A percentile compares a stretch with the other conserved stretches of the same genome.
These are phyloP conservation scores for Cryphonectria japonica DNA, from an alignment of 2,329 filamentous ascomycete species.

Conservation along the genomic window DNA sequence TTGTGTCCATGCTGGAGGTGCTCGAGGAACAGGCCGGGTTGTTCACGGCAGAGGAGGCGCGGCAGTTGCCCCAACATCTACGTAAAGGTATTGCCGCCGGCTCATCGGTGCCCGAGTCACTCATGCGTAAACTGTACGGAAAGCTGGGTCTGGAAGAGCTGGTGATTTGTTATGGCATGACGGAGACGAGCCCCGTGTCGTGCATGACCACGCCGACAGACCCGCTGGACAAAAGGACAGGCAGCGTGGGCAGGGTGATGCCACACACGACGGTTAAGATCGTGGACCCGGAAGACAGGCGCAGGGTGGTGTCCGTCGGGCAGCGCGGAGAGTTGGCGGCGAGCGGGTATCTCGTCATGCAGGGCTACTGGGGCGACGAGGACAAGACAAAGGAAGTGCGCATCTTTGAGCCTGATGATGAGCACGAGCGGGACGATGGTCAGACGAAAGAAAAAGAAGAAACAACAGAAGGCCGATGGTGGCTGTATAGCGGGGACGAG, in stretches of 20 bases:
- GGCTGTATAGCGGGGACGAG: conserved; percentile 95
- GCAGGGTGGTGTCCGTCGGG: conserved; percentile 62
- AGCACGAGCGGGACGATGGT: conserved; percentile 27
- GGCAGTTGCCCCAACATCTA: conserved; percentile 48
- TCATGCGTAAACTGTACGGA: conserved; percentile 78
- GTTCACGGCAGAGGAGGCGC: conserved; percentile 24
- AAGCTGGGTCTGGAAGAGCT: conserved; percentile 77
- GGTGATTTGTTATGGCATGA: conserved; percentile 97
- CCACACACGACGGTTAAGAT: conserved; percentile 81
- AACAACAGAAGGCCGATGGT: conserved; percentile 54
- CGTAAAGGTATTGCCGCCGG: conserved; percentile 93
- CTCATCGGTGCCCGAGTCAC: conserved; percentile 76
- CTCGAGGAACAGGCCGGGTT: conserved; percentile 44
- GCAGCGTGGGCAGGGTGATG: conserved; percentile 78
- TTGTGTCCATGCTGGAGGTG: conserved; percentile 81
- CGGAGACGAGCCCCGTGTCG: conserved; percentile 79
- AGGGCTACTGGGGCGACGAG: conserved; percentile 83
- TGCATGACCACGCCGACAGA: conserved; percentile 83
- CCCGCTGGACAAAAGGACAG: conserved; percentile 71
- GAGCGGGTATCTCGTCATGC: conserved; percentile 86
- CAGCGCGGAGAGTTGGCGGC: conserved; percentile 81
- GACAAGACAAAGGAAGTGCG: conserved; percentile 70
- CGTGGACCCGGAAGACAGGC: conserved; percentile 68
- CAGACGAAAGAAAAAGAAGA: conserved; percentile 44
- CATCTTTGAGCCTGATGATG: conserved; percentile 40